A percentile compares a stretch with the other conserved stretches of the same genome.
Conservation (phyloP, 441 rosid genomes). For the Capsella rubella region DNA sequence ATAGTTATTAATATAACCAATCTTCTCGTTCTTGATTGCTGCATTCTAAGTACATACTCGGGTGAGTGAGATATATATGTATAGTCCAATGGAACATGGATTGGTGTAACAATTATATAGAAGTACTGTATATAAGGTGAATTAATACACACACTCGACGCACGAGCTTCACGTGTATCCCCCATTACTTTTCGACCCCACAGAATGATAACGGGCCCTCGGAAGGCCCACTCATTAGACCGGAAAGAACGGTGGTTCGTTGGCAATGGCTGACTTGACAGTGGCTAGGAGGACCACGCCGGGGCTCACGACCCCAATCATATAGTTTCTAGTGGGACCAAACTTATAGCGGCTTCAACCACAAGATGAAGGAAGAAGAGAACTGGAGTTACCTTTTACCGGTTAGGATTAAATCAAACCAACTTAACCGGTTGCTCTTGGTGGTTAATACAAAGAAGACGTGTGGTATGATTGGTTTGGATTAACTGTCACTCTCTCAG, state of each 20-base stretch:
- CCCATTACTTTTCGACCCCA: constrained; percentile 18
- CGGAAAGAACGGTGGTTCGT: constrained; percentile 44
- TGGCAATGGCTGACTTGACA: constrained; percentile 52
- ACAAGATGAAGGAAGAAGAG: constrained; percentile 22
- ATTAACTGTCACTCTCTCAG: constrained; percentile 30
- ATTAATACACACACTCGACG: constrained; percentile 4
- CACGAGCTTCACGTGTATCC: constrained; percentile 43
- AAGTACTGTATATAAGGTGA: constrained; percentile 2
- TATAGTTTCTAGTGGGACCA: constrained; percentile 38
- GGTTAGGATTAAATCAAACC: constrained; percentile 33
- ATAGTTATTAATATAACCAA: background rate
- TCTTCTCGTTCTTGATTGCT: background rate
- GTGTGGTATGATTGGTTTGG: constrained; percentile 30
- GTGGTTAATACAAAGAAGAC: constrained; percentile 18
- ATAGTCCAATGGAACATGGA: constrained; percentile 21
- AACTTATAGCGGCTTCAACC: constrained; percentile 34
- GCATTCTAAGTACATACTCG: constrained; percentile 12
- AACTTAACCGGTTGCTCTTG: constrained; percentile 28
- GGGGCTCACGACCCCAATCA: constrained; percentile 51
- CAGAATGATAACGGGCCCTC: constrained; percentile 26
- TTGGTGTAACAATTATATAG: constrained; percentile 13
- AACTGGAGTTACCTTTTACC: constrained; percentile 22
- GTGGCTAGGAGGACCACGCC: constrained; percentile 77
- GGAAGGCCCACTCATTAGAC: constrained; percentile 10
- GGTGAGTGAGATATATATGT: background rate